These are phyloP conservation scores for Triticum turgidum DNA, from an alignment of 176 grass and related monocot species.

Conservation along the genomic window DNA sequence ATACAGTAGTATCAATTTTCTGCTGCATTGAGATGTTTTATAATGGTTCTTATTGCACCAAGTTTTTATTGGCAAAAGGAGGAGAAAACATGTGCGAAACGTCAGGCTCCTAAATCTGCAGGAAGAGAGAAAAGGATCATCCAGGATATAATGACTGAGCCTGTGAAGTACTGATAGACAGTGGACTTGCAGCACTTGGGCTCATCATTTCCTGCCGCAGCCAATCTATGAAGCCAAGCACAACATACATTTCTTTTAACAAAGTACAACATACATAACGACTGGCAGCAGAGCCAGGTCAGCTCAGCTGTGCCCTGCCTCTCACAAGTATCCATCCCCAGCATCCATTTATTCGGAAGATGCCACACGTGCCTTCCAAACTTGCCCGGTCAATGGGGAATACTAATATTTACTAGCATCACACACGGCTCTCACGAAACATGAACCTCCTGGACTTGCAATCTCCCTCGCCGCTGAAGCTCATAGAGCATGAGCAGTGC, in stretches of 20 bases:
- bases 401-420: background rate
- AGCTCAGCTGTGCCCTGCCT: background rate
- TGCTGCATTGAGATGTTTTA: background rate
- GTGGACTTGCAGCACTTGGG: background rate
- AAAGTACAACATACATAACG: background rate
- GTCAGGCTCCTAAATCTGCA: background rate
- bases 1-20: background rate
- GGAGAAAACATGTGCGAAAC: background rate
- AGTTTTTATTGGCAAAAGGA: background rate
- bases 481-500: slow-evolving; percentile 76
- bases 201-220: background rate
- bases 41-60: background rate
- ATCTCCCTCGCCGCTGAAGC: slow-evolving; percentile 53
- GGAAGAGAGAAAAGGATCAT: background rate
- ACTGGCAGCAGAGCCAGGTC: background rate
- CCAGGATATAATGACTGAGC: background rate
- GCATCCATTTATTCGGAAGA: background rate
- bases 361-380: background rate
- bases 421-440: background rate
- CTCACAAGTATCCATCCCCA: background rate
- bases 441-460: slow-evolving; percentile 47
- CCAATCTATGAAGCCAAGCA: background rate
- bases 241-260: background rate
- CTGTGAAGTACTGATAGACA: background rate
- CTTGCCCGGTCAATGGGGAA: background rate